phyloP scores from a whole-genome alignment of 2,329 filamentous ascomycete genomes.

The Aspergillus bombycis region DNA sequence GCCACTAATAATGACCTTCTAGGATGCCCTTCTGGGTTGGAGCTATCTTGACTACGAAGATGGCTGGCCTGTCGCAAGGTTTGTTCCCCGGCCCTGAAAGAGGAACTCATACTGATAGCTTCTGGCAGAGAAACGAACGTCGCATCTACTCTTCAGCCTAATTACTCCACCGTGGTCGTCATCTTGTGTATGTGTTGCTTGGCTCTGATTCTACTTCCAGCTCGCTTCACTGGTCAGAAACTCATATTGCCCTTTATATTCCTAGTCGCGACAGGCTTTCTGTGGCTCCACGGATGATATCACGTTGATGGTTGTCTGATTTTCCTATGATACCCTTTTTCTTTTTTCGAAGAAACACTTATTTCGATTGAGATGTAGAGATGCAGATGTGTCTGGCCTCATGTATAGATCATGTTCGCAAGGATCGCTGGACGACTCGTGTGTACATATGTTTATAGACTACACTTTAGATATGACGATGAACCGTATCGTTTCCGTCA shows the following conservation, averaged over 20 bases:
- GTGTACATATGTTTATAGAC: not conserved
- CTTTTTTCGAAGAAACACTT: not conserved
- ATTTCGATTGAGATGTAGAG: not conserved
- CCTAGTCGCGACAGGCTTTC: slow-evolving; percentile 13
- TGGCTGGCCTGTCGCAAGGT: slow-evolving; percentile 40
- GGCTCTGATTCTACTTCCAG: slow-evolving; percentile 5
- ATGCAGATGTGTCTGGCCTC: not conserved
- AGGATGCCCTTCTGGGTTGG: slow-evolving; percentile 43
- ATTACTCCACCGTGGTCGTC: slow-evolving; percentile 6
- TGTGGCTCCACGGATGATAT: slow-evolving; percentile 15
- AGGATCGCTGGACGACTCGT: not conserved
- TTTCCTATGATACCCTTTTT: not conserved
- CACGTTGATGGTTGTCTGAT: not conserved
- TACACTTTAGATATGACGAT: not conserved
- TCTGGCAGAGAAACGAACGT: slow-evolving; percentile 12
- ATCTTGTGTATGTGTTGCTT: slow-evolving; percentile 24
- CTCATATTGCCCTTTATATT: slow-evolving; percentile 11
- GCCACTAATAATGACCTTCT: slow-evolving; percentile 7
- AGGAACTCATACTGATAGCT: not conserved
- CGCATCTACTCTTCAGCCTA: not conserved
- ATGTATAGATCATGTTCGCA: not conserved
- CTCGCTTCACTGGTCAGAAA: not conserved
- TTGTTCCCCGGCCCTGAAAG: not conserved
- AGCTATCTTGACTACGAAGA: slow-evolving; percentile 41
- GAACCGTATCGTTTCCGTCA: not conserved